Percentiles rank a stretch among this genome's conserved stretches.
Conservation (phyloP, 768 basidiomycete species). For the Termitomyces sp. region DNA sequence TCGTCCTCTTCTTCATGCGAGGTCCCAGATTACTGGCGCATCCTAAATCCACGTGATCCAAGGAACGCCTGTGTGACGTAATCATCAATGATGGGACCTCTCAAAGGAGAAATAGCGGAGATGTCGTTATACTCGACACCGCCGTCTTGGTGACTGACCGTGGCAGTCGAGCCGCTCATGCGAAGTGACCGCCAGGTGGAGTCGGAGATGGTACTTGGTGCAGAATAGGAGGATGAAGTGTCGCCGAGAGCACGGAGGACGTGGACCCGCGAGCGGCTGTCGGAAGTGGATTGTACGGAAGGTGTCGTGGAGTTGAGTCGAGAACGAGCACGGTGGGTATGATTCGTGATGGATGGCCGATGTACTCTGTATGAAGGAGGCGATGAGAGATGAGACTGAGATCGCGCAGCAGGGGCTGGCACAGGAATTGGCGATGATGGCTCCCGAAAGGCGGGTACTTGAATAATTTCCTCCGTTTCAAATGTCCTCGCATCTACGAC, state of each 20-base stretch:
- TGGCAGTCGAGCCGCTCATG: slow-evolving; percentile 14
- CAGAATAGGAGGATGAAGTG: slow-evolving; percentile 35
- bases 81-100: slow-evolving; percentile 49
- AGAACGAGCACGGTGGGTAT: neutral
- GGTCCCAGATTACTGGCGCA: slow-evolving; percentile 19
- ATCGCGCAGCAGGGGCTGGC: slow-evolving; percentile 3
- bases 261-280: slow-evolving; percentile 18
- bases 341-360: slow-evolving; percentile 6
- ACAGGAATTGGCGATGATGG: slow-evolving; percentile 7
- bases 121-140: slow-evolving; percentile 30
- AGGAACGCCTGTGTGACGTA: slow-evolving; percentile 49
- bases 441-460: slow-evolving; percentile 39
- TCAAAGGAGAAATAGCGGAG: slow-evolving; percentile 51
- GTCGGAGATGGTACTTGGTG: slow-evolving; percentile 37
- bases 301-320: slow-evolving; percentile 2
- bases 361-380: neutral
- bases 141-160: slow-evolving; percentile 1
- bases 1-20: slow-evolving; percentile 18
- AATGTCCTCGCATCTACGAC: slow-evolving; percentile 86
- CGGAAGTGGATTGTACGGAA: neutral
- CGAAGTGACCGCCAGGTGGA: slow-evolving; percentile 39
- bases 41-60: slow-evolving; percentile 40
- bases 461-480: slow-evolving; percentile 66
- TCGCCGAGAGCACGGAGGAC: slow-evolving; percentile 52
- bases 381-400: slow-evolving; percentile 5